Percentiles rank a stretch among this genome's conserved stretches.
phyloP scores from a whole-genome alignment of 371 early-diverging fungal genomes.

The Blyttiomyces sp. region DNA sequence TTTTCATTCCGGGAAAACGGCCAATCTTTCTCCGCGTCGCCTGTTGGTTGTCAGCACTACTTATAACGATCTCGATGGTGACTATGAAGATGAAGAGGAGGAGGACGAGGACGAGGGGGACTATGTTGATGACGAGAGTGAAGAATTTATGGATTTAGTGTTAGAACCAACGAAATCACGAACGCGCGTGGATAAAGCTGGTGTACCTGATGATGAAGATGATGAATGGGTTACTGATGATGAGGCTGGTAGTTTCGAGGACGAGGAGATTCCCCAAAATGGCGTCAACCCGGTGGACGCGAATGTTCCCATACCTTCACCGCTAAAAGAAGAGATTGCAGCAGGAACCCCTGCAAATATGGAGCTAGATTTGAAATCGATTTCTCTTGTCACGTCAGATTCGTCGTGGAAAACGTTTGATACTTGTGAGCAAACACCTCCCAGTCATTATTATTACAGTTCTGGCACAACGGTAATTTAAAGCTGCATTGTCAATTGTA shows the following conservation, averaged over 20 bases:
- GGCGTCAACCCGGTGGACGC: background rate
- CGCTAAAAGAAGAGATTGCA: background rate
- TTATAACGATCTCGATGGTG: conserved; percentile 27
- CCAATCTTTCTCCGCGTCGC: conserved; percentile 33
- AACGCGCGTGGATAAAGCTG: background rate
- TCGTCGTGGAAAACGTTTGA: conserved; percentile 7
- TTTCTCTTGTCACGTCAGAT: conserved; percentile 8
- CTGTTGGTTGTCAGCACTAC: conserved; percentile 32
- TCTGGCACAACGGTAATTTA: conserved; percentile 2
- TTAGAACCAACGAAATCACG: background rate
- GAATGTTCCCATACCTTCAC: too few species aligned
- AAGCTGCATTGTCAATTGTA: too few species aligned
- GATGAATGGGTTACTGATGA: conserved; percentile 17
- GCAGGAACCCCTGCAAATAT: background rate
- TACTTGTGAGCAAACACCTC: conserved; percentile 15
- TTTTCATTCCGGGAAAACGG: conserved; percentile 30
- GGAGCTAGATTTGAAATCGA: background rate
- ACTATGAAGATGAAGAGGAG: conserved; percentile 41
- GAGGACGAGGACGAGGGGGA: conserved; percentile 36
- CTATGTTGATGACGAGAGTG: conserved; percentile 29
- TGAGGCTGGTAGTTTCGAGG: background rate
- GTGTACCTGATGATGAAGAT: conserved; percentile 4
- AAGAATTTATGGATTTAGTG: conserved; percentile 21
- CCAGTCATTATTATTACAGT: conserved; percentile 10
- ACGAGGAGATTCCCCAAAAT: conserved; percentile 1